A percentile compares a stretch with the other conserved stretches of the same genome.
These are phyloP conservation scores for Tuctoria greenei DNA, from an alignment of 176 grass and related monocot species.

Conservation along the genomic window DNA sequence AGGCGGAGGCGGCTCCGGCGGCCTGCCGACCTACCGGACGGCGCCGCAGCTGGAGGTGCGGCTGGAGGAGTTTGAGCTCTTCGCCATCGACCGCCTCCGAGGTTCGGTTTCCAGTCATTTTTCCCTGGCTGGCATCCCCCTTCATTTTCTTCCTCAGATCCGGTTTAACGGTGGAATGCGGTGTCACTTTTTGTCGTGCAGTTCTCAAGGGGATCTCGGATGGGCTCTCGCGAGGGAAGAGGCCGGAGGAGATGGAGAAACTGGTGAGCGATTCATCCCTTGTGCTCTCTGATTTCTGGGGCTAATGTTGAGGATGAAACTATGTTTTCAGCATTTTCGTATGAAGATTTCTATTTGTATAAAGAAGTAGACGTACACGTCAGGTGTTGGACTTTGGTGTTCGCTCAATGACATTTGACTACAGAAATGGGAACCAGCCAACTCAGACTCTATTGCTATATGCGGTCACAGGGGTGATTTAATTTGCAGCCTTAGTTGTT, in stretches of 20 bases:
- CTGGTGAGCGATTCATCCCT: slow-evolving; percentile 45
- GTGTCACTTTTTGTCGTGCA: slow-evolving; percentile 33
- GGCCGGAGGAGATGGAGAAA: slow-evolving; percentile 88
- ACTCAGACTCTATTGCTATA: neutral
- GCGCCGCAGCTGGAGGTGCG: slow-evolving; percentile 83
- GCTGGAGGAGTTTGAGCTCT: slow-evolving; percentile 90
- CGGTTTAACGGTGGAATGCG: neutral
- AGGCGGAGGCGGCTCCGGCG: neutral
- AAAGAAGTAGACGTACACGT: neutral
- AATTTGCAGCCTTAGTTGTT: neutral
- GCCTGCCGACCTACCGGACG: slow-evolving; percentile 66
- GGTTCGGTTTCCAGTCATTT: slow-evolving; percentile 29
- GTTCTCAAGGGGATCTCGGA: slow-evolving; percentile 89
- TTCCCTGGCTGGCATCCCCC: neutral
- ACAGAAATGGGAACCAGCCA: neutral
- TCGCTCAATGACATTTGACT: neutral
- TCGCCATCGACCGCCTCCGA: slow-evolving; percentile 87
- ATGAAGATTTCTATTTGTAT: neutral
- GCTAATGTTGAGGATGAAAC: neutral
- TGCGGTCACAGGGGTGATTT: neutral
- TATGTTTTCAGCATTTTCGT: neutral
- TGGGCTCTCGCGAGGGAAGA: slow-evolving; percentile 82
- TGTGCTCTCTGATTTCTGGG: neutral
- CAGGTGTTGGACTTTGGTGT: neutral
- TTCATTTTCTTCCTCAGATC: slow-evolving; percentile 10